Evolutionary conservation across 2,329 filamentous ascomycete genomes (phyloP).

Genomic region (Achaetomium macrosporum): DNA sequence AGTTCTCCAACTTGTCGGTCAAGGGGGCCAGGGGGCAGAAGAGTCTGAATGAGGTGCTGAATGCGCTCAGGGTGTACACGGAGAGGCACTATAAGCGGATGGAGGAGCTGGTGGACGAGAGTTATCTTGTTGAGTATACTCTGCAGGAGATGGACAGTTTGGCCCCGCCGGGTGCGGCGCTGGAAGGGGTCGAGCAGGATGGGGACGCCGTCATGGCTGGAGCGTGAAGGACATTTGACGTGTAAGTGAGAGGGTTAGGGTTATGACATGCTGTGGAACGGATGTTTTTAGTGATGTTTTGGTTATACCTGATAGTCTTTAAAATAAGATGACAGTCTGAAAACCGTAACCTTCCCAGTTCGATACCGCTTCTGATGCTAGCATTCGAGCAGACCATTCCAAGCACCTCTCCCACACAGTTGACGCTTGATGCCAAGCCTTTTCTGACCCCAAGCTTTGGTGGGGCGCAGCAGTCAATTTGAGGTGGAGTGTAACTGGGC

Average conservation of each 20-base stretch:
- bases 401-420: neutral
- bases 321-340: too few relatives aligned
- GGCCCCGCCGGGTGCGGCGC: constrained; percentile 38
- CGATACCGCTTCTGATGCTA: too few relatives aligned
- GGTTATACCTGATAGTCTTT: too few relatives aligned
- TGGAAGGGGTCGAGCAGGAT: constrained; percentile 11
- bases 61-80: constrained; percentile 84
- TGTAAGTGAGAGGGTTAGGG: constrained; percentile 8
- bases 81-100: constrained; percentile 87
- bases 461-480: constrained; percentile 9
- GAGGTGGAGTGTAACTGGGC: neutral
- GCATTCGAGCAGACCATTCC: too few relatives aligned
- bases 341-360: too few relatives aligned
- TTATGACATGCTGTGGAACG: neutral
- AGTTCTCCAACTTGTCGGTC: constrained; percentile 65
- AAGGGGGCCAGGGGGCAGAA: constrained; percentile 52
- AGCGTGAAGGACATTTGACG: constrained; percentile 11
- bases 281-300: neutral
- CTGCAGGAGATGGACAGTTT: constrained; percentile 85
- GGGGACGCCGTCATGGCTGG: constrained; percentile 27
- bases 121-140: constrained; percentile 90
- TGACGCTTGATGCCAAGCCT: constrained; percentile 2
- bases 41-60: constrained; percentile 75
- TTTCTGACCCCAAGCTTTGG: constrained; percentile 12
- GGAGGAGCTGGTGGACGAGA: constrained; percentile 89